Percentiles rank a stretch among this genome's conserved stretches.
Conservation (phyloP, 2,329 filamentous ascomycete species). For the Ascochyta lentis region DNA sequence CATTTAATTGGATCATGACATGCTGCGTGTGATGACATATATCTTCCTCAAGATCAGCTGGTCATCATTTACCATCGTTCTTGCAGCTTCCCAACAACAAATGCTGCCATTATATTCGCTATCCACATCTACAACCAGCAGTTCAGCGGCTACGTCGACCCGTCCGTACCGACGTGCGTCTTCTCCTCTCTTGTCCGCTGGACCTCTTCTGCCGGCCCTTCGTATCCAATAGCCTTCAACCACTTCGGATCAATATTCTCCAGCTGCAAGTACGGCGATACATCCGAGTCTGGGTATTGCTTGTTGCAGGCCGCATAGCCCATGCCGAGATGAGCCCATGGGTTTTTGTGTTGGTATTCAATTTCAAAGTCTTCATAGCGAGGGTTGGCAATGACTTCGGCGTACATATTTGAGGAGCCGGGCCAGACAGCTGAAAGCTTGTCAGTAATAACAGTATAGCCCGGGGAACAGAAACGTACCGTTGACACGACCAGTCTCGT, state of each 20-base stretch:
- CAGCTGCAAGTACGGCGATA: slow-evolving; percentile 49
- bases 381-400: slow-evolving; percentile 46
- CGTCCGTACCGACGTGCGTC: slow-evolving; percentile 2
- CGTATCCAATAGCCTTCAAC: slow-evolving; percentile 41
- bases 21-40: no score
- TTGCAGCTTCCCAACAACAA: no score
- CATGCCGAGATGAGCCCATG: slow-evolving; percentile 53
- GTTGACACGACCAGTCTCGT: slow-evolving; percentile 45
- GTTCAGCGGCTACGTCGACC: not conserved
- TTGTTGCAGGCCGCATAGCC: slow-evolving; percentile 44
- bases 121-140: no score
- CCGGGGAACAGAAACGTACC: slow-evolving; percentile 5
- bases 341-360: slow-evolving; percentile 49
- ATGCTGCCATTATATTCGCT: no score
- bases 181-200: slow-evolving; percentile 20
- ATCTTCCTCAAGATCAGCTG: no score
- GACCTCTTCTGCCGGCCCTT: slow-evolving; percentile 23
- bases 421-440: slow-evolving; percentile 55
- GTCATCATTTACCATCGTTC: no score
- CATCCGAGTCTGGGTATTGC: slow-evolving; percentile 37
- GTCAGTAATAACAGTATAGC: not conserved
- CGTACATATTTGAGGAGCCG: slow-evolving; percentile 59
- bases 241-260: slow-evolving; percentile 54
- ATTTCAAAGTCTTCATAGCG: slow-evolving; percentile 56
- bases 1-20: no score